A percentile compares a stretch with the other conserved stretches of the same genome.
phyloP scores from a whole-genome alignment of 257 asterid species.

The Salvia rosmarinus region DNA sequence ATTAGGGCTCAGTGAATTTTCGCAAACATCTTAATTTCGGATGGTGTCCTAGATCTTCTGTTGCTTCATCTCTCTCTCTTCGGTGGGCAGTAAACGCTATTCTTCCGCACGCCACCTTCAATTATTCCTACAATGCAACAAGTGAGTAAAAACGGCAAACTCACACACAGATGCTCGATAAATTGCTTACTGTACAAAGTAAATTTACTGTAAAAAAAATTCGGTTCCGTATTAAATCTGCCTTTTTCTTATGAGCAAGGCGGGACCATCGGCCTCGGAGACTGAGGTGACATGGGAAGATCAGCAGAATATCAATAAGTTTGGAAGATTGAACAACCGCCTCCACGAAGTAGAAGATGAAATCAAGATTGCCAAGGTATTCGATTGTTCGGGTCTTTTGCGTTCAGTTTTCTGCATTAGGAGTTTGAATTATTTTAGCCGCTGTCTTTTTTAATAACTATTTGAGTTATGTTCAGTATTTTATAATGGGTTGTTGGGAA shows the following conservation, averaged over 20 bases:
- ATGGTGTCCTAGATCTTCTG: not conserved
- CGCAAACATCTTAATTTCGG: not conserved
- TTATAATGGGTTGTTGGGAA: not conserved
- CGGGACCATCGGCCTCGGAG: conserved; percentile 73
- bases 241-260: conserved; percentile 40
- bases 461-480: not conserved
- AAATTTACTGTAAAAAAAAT: not conserved
- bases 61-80: not conserved
- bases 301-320: conserved; percentile 93
- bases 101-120: not conserved
- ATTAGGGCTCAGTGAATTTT: not conserved
- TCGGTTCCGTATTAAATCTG: not conserved
- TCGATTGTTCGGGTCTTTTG: not conserved
- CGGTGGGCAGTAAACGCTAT: conserved; percentile 26
- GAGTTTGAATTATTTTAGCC: not conserved
- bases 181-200: not conserved
- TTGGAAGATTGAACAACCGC: conserved; percentile 83
- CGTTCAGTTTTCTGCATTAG: not conserved
- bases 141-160: conserved; percentile 39
- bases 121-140: conserved; percentile 46
- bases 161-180: not conserved
- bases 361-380: conserved; percentile 84
- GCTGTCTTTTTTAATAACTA: not conserved
- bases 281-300: conserved; percentile 94
- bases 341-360: conserved; percentile 92